phyloP scores from a whole-genome alignment of 352 stramenopile genomes.

The Globisporangium canariense region DNA sequence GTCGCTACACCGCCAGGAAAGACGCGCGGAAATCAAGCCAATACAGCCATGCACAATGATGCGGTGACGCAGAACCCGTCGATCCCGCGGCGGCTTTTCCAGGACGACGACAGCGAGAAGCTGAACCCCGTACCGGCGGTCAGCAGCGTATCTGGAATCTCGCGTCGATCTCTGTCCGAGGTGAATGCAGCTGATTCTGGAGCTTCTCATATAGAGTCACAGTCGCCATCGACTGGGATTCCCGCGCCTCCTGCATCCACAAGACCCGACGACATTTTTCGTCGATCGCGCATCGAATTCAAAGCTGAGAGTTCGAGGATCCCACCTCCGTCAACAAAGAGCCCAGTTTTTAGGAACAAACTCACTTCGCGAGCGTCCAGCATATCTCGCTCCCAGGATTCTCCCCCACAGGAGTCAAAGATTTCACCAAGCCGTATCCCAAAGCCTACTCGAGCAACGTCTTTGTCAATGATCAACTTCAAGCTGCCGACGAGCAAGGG shows the following conservation, averaged over 20 bases:
- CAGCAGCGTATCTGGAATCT: background rate
- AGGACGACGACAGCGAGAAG: constrained; percentile 5
- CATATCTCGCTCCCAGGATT: constrained; percentile 14
- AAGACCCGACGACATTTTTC: constrained; percentile 15
- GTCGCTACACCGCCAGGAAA: constrained; percentile 23
- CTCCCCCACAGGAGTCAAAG: constrained; percentile 1
- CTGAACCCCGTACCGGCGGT: background rate
- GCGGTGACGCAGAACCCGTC: background rate
- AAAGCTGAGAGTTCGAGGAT: constrained; percentile 20
- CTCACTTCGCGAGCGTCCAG: background rate
- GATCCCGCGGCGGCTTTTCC: constrained; percentile 13
- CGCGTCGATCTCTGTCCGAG: background rate
- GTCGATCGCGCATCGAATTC: constrained; percentile 12
- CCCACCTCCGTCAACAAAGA: constrained; percentile 9
- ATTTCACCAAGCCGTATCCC: constrained; percentile 9
- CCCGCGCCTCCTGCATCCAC: constrained; percentile 11
- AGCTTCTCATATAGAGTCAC: background rate
- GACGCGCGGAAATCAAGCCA: constrained; percentile 7
- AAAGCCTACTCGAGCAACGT: constrained; percentile 1
- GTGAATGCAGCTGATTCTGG: background rate
- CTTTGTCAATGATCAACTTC: constrained; percentile 3
- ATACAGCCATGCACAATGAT: background rate
- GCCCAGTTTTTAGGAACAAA: background rate
- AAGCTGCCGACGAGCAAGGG: background rate
- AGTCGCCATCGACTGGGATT: background rate